Evolutionary conservation across 768 basidiomycete genomes (phyloP), one percentile per base, ranked within the genome.

Genomic region (Coprinopsis cinerea): DNA sequence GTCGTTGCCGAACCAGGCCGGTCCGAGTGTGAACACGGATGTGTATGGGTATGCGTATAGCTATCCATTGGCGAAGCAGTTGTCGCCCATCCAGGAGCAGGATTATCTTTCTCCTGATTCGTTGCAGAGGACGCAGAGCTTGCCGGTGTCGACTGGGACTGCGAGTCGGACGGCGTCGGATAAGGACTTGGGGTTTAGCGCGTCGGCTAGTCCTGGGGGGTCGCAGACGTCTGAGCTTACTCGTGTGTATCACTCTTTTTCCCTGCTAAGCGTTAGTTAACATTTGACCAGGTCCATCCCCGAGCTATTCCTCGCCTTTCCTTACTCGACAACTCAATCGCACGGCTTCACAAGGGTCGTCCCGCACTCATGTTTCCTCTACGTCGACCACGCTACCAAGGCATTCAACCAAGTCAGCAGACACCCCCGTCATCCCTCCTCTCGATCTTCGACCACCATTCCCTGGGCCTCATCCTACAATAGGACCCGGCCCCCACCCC

Each of bases 31-130:
- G 49, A 58, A 45, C 42, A 64, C 65, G 4, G 69, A 72, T 46
- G 63, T 69, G 1, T 71, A 66, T 55, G 64, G 59, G 4, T 53
- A 63, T 40, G 67, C 68, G 3, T 68, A 70, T 42, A 61, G 61
- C 49, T 71, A 72, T 44, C 70, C 72, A 2, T 51, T 49, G 73
- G 69, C 65, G 22, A 72, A 71, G 59, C 82, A 75, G 39, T 73
- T 85, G 30, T 83, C 83, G 1, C 83, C 85, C 0, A 85, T 86
- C 34, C 73, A 72, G 7, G 85, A 85, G 63, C 76, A 76, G 55
- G 79, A 83, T 47, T 83, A 83, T 57, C 59, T 79, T 48, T 79
- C 81, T 4, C 79, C 79, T 7, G 59, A 59, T 36, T 57, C 57
- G 18, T 44, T 57, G 40, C 49, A 58, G 36, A 55, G 53, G 35